Evolutionary conservation across 1,284 basidiomycete species (phyloP).

Genomic region (Ceratobasidium sp.): DNA sequence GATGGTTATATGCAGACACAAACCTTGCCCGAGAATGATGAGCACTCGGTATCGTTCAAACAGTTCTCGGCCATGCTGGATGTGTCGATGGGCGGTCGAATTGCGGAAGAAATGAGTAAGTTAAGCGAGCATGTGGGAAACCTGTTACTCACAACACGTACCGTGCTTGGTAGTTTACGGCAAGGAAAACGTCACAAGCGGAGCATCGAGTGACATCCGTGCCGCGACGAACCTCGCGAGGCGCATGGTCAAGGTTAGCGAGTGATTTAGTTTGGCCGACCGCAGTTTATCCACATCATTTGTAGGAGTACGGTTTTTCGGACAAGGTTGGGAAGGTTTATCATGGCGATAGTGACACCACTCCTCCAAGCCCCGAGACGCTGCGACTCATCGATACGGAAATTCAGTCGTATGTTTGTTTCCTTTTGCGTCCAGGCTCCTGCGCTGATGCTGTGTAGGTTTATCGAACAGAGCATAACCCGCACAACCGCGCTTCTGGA

Average conservation of each 20-base stretch:
- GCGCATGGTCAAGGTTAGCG: conserved; percentile 84
- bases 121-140: conserved; percentile 44
- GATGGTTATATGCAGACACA: conserved; percentile 65
- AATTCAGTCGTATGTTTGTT: conserved; percentile 68
- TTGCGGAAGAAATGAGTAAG: conserved; percentile 86
- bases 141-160: conserved; percentile 38
- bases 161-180: conserved; percentile 72
- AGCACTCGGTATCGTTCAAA: conserved; percentile 69
- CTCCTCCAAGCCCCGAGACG: conserved; percentile 71
- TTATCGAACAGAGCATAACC: conserved; percentile 75
- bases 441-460: conserved; percentile 52
- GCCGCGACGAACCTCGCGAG: conserved; percentile 80
- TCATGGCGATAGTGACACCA: conserved; percentile 69
- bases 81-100: conserved; percentile 90
- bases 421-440: conserved; percentile 23
- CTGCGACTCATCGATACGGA: conserved; percentile 86
- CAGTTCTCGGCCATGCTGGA: conserved; percentile 83
- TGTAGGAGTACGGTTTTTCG: conserved; percentile 88
- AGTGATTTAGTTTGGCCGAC: no score
- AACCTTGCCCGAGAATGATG: conserved; percentile 84
- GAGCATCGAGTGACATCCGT: conserved; percentile 86
- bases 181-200: conserved; percentile 83
- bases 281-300: no score
- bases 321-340: conserved; percentile 82
- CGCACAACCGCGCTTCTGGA: conserved; percentile 76